A percentile compares a stretch with the other conserved stretches of the same genome.
phyloP scores from a whole-genome alignment of 2,329 filamentous ascomycete genomes.

The Proliferodiscus dingleyae region DNA sequence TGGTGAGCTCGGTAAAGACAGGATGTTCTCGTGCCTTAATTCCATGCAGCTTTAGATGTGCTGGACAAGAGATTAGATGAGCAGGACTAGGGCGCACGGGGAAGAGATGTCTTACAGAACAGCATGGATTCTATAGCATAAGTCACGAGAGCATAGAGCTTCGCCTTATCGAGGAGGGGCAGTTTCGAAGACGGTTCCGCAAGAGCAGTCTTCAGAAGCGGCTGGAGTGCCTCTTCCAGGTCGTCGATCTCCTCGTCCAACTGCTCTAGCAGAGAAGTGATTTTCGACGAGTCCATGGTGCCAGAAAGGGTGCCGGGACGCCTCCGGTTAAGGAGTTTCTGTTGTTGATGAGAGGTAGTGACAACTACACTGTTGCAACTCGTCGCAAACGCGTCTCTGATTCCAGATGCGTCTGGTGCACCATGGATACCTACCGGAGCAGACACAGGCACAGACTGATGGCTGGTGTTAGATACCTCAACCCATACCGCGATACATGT shows the following conservation, averaged over 20 bases:
- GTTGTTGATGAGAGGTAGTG: not conserved
- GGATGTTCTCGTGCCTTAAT: slow-evolving; percentile 78
- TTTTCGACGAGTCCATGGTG: slow-evolving; percentile 38
- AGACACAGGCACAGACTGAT: too few relatives aligned
- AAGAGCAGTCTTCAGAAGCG: slow-evolving; percentile 64
- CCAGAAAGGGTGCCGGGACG: not conserved
- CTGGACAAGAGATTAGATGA: slow-evolving; percentile 37
- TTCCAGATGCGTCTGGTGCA: too few relatives aligned
- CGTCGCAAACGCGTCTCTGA: too few relatives aligned
- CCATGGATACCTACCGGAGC: too few relatives aligned
- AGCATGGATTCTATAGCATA: slow-evolving; percentile 89
- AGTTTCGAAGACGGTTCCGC: slow-evolving; percentile 69
- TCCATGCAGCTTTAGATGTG: slow-evolving; percentile 73
- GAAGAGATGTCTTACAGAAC: slow-evolving; percentile 61
- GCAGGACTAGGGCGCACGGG: not conserved
- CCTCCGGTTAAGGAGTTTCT: not conserved
- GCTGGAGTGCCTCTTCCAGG: slow-evolving; percentile 67
- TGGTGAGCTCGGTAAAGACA: slow-evolving; percentile 77
- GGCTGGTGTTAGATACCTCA: too few relatives aligned
- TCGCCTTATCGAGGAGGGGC: slow-evolving; percentile 90
- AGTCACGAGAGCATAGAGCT: slow-evolving; percentile 80
- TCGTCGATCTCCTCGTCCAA: slow-evolving; percentile 76
- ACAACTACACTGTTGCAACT: not conserved
- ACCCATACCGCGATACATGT: too few relatives aligned
- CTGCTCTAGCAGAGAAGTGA: slow-evolving; percentile 34